phyloP scores from a whole-genome alignment of 2,329 filamentous ascomycete species.

The Botrytis medusae region DNA sequence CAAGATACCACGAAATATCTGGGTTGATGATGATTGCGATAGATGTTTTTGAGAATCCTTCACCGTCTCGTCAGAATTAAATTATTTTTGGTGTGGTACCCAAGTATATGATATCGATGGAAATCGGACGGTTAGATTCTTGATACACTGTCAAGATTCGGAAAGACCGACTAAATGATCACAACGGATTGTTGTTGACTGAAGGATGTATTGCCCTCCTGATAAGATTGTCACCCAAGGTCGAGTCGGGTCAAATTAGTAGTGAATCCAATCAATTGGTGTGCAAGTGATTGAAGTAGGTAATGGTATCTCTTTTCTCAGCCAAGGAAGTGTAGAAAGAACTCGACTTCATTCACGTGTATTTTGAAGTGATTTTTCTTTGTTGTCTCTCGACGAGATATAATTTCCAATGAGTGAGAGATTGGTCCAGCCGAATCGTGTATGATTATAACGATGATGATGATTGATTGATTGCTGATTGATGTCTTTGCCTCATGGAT shows the following conservation, averaged over 20 bases:
- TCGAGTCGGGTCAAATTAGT: not conserved
- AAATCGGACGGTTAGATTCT: too few relatives aligned
- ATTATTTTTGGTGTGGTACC: not conserved
- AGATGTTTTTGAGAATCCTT: not conserved
- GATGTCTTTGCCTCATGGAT: constrained; percentile 12
- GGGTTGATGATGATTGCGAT: constrained; percentile 6
- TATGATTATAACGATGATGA: not conserved
- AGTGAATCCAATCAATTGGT: constrained; percentile 9
- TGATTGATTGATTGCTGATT: not conserved
- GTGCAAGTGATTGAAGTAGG: not conserved
- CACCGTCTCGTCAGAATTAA: not conserved
- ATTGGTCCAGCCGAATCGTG: constrained; percentile 15
- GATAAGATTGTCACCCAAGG: not conserved
- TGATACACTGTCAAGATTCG: not conserved
- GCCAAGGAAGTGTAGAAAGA: not conserved
- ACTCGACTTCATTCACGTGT: constrained; percentile 8
- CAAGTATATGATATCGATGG: not conserved
- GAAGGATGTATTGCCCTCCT: not conserved
- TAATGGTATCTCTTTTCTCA: not conserved
- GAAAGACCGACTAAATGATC: not conserved
- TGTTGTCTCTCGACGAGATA: not conserved
- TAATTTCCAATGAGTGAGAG: not conserved
- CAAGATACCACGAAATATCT: not conserved
- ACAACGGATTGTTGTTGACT: not conserved
- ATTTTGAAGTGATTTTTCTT: not conserved